Conservation (phyloP, 345 rosid species). For the Anacardium occidentale region DNA sequence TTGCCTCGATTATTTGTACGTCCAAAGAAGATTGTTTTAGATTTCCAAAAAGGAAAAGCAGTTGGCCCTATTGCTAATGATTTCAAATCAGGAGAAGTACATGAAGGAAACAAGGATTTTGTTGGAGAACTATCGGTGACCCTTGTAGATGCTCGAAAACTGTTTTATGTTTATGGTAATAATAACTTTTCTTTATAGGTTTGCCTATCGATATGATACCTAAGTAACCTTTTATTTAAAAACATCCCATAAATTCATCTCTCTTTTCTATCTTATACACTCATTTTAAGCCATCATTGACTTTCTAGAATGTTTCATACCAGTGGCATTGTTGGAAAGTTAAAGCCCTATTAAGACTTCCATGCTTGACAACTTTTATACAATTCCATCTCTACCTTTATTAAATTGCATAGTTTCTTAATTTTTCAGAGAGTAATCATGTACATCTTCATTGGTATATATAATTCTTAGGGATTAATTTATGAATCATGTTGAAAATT, state of each 20-base stretch:
- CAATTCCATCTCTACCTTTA: not conserved
- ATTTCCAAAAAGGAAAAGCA: constrained; percentile 90
- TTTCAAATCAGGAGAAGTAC: constrained; percentile 73
- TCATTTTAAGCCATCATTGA: not conserved
- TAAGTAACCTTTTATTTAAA: not conserved
- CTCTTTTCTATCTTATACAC: not conserved
- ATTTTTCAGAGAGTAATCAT: not conserved
- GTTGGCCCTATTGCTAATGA: constrained; percentile 81
- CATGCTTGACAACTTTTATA: not conserved
- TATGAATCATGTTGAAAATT: not conserved
- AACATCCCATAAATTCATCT: constrained; percentile 2
- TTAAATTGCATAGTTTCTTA: not conserved
- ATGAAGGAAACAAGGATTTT: constrained; percentile 86
- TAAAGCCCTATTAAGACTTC: not conserved
- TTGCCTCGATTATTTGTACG: constrained; percentile 92
- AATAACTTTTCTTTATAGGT: not conserved
- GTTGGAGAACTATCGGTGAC: constrained; percentile 94
- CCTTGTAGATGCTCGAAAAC: constrained; percentile 91
- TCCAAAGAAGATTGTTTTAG: constrained; percentile 97
- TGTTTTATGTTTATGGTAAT: constrained; percentile 72
- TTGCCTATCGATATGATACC: not conserved
- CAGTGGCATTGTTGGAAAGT: not conserved
- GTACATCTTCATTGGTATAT: not conserved
- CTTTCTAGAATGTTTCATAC: not conserved
- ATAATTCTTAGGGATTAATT: not conserved